Evolutionary conservation across 2,329 filamentous ascomycete species (phyloP).

Genomic region (Biscogniauxia sp.): DNA sequence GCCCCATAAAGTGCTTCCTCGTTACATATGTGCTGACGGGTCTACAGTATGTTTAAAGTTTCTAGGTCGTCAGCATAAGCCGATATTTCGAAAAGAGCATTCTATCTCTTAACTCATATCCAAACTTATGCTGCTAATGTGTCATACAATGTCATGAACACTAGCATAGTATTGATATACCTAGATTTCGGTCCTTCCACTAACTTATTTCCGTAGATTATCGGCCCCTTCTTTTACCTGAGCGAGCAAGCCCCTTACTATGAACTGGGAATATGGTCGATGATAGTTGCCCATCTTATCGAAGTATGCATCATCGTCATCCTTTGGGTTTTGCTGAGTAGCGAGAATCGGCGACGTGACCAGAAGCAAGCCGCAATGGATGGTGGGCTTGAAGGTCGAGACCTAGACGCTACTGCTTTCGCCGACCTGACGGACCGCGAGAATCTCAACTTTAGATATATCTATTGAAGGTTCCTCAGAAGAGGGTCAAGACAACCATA

Average conservation of each 20-base stretch:
- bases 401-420: slow-evolving; percentile 46
- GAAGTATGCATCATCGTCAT: slow-evolving; percentile 45
- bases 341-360: slow-evolving; percentile 50
- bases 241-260: slow-evolving; percentile 48
- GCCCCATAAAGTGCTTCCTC: not conserved
- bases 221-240: slow-evolving; percentile 54
- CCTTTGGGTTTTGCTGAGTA: slow-evolving; percentile 45
- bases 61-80: not conserved
- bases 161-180: not conserved
- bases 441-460: slow-evolving; percentile 44
- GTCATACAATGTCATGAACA: slow-evolving; percentile 3
- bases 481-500: no score
- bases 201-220: slow-evolving; percentile 33
- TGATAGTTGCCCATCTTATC: slow-evolving; percentile 53
- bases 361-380: slow-evolving; percentile 36
- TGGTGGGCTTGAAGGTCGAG: slow-evolving; percentile 42
- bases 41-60: not conserved
- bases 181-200: not conserved
- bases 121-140: not conserved
- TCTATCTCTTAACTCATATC: no score
- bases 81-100: no score
- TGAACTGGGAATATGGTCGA: slow-evolving; percentile 52
- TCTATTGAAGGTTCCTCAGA: slow-evolving; percentile 22
- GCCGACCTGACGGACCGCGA: slow-evolving; percentile 54
- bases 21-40: not conserved